Conservation (phyloP, 139 green algal genomes). For the Trebouxia sp. region DNA sequence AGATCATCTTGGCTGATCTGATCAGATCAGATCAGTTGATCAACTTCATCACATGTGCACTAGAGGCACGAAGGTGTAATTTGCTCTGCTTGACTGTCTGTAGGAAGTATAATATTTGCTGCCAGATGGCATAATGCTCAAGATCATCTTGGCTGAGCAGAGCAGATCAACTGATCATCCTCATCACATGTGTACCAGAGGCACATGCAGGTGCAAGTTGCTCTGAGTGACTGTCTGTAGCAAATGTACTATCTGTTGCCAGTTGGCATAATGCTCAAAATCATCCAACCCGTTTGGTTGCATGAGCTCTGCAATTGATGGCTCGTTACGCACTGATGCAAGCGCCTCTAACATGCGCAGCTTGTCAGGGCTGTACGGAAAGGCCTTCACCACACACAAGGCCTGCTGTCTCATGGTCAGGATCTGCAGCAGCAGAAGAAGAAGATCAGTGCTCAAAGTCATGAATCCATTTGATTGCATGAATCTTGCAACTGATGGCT, state of each 20-base stretch:
- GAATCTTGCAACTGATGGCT: too few species aligned
- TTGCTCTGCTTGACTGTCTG: too few species aligned
- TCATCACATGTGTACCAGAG: too few species aligned
- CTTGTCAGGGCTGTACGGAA: background rate
- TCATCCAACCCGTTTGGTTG: background rate
- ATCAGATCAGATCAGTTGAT: too few species aligned
- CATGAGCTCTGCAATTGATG: too few species aligned
- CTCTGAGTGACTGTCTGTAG: background rate
- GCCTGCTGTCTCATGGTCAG: background rate
- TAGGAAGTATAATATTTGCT: background rate
- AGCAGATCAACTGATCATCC: too few species aligned
- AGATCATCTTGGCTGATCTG: too few species aligned
- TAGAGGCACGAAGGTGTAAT: background rate
- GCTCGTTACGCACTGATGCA: background rate
- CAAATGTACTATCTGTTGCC: background rate
- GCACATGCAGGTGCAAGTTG: background rate
- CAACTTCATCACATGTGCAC: too few species aligned
- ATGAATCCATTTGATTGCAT: too few species aligned
- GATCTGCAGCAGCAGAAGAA: background rate
- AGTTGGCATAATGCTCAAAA: background rate
- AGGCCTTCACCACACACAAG: background rate
- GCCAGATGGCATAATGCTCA: background rate
- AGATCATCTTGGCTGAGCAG: too few species aligned
- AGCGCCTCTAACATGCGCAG: background rate
- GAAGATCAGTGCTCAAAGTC: background rate